A percentile compares a stretch with the other conserved stretches of the same genome.
Evolutionary conservation across 179 eudicot species (phyloP).

Genomic region (Amaranthus tricolor): DNA sequence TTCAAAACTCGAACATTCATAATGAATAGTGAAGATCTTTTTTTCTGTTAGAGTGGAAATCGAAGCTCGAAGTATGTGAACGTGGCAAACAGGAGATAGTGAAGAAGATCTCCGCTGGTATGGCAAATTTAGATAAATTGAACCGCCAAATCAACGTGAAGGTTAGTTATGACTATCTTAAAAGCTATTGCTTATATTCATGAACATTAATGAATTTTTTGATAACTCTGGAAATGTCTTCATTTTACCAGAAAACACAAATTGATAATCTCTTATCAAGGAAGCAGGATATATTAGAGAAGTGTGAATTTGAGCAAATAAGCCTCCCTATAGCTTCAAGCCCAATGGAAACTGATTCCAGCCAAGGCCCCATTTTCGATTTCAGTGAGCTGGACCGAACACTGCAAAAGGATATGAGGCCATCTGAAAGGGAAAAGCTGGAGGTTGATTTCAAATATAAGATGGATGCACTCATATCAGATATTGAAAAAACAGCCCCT

Average conservation of each 20-base stretch:
- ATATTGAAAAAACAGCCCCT: slow-evolving; percentile 93
- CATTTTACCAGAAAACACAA: slow-evolving; percentile 64
- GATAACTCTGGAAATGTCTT: slow-evolving; percentile 17
- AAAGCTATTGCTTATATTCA: slow-evolving; percentile 1
- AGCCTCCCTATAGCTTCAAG: slow-evolving; percentile 68
- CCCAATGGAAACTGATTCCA: slow-evolving; percentile 77
- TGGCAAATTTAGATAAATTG: slow-evolving; percentile 70
- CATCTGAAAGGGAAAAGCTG: slow-evolving; percentile 80
- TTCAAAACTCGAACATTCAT: not conserved
- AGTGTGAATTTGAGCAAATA: slow-evolving; percentile 82
- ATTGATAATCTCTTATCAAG: slow-evolving; percentile 57
- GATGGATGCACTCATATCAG: slow-evolving; percentile 63
- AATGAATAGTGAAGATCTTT: not conserved
- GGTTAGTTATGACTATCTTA: slow-evolving; percentile 41
- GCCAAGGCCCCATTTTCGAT: slow-evolving; percentile 58
- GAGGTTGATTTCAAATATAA: slow-evolving; percentile 81
- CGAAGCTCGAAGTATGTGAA: slow-evolving; percentile 78
- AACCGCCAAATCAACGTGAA: slow-evolving; percentile 74
- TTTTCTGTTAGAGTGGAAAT: slow-evolving; percentile 59
- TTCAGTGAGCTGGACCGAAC: slow-evolving; percentile 75
- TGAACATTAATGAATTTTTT: not conserved
- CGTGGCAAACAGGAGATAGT: slow-evolving; percentile 73
- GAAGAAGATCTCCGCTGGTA: slow-evolving; percentile 80
- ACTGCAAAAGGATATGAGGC: slow-evolving; percentile 59
- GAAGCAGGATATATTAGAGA: slow-evolving; percentile 85